Evolutionary conservation across 2,329 filamentous ascomycete genomes (phyloP).

Genomic region (Fusarium robinianum): DNA sequence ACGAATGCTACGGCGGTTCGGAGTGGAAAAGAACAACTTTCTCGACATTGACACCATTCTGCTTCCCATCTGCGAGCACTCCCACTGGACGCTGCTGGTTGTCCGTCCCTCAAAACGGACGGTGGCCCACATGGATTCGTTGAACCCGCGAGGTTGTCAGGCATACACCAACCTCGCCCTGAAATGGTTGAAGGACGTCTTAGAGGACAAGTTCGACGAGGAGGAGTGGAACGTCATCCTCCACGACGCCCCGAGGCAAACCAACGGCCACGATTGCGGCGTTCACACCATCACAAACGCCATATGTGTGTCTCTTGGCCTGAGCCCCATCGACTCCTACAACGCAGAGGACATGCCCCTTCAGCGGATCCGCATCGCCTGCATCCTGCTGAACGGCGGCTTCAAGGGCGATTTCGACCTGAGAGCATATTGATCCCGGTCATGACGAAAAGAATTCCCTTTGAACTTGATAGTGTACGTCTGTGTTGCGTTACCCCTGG

Average conservation of each 20-base stretch:
- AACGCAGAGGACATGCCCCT: constrained; percentile 57
- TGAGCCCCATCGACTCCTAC: constrained; percentile 57
- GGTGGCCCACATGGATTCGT: constrained; percentile 72
- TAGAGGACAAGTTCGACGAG: constrained; percentile 57
- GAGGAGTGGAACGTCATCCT: constrained; percentile 63
- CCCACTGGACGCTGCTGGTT: constrained; percentile 74
- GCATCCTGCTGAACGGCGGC: constrained; percentile 68
- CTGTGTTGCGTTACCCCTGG: constrained; percentile 20
- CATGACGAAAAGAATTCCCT: constrained; percentile 7
- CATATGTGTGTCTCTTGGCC: constrained; percentile 61
- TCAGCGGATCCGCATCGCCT: constrained; percentile 66
- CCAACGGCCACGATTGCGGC: constrained; percentile 76
- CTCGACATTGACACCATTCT: constrained; percentile 69
- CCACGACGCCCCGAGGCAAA: constrained; percentile 60
- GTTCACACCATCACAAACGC: constrained; percentile 76
- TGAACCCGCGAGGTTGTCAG: constrained; percentile 50
- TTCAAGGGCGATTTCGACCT: constrained; percentile 65
- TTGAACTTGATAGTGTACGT: constrained; percentile 15
- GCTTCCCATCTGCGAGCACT: constrained; percentile 66
- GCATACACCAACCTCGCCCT: constrained; percentile 49
- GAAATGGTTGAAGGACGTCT: constrained; percentile 61
- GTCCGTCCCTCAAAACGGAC: constrained; percentile 64
- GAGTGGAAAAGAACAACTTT: constrained; percentile 64
- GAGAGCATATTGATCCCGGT: constrained; percentile 39
- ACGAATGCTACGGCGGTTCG: constrained; percentile 60